These are phyloP conservation scores for Dalbergia oliveri DNA, from an alignment of 306 rosid species.

Conservation along the genomic window DNA sequence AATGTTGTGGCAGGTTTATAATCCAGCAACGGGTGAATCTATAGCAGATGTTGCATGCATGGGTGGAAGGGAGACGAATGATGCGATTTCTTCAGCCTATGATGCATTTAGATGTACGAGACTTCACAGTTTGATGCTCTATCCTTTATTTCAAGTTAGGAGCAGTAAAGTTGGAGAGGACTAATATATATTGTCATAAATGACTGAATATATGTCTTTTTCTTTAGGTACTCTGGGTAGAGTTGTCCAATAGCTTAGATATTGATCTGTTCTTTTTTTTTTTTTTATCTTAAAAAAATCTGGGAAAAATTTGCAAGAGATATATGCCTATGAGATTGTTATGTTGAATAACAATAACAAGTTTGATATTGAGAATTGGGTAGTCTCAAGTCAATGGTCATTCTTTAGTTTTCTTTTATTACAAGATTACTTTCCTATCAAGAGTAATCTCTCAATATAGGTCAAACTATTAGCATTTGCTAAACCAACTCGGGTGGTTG, in stretches of 20 bases:
- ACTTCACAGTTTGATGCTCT: slow-evolving; percentile 43
- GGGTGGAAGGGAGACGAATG: slow-evolving; percentile 89
- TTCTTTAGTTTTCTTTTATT: slow-evolving; percentile 18
- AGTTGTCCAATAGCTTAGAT: slow-evolving; percentile 19
- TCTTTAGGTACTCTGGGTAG: neutral
- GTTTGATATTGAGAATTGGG: slow-evolving; percentile 29
- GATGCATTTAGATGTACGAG: slow-evolving; percentile 72
- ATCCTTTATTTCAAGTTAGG: slow-evolving; percentile 26
- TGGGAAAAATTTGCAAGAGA: neutral
- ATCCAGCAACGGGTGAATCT: slow-evolving; percentile 94
- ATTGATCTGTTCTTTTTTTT: neutral
- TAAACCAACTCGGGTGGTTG: neutral
- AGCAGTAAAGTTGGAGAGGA: slow-evolving; percentile 9
- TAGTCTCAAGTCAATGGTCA: neutral
- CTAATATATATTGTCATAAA: slow-evolving; percentile 31
- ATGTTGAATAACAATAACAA: slow-evolving; percentile 2
- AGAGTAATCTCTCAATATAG: slow-evolving; percentile 9
- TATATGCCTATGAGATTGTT: slow-evolving; percentile 12
- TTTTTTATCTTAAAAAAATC: too few species aligned
- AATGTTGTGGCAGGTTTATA: slow-evolving; percentile 67
- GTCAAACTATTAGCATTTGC: slow-evolving; percentile 2
- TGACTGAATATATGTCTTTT: slow-evolving; percentile 24
- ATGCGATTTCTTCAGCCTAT: slow-evolving; percentile 92
- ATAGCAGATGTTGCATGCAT: slow-evolving; percentile 84
- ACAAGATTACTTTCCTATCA: slow-evolving; percentile 18